A percentile compares a stretch with the other conserved stretches of the same genome.
Evolutionary conservation across 225 moss, liverwort and hornwort species (phyloP).

Genomic region (Pleurozium schreberi): DNA sequence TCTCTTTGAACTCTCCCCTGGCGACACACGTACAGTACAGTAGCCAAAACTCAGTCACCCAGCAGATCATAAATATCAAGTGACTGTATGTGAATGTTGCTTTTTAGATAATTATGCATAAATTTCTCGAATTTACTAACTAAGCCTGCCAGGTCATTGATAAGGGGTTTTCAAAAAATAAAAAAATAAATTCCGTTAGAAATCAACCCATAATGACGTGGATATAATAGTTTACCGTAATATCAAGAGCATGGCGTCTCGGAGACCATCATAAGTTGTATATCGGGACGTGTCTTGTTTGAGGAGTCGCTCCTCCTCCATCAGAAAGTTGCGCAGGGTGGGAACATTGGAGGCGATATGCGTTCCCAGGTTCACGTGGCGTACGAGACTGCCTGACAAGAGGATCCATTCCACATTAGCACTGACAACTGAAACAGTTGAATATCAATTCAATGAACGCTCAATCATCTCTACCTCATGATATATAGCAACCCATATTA

Average conservation of each 20-base stretch:
- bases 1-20: slow-evolving; percentile 72
- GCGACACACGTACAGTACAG: not conserved
- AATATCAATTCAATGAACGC: not conserved
- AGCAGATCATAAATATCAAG: not conserved
- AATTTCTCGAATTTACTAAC: not conserved
- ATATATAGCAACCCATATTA: not conserved
- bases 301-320: slow-evolving; percentile 49
- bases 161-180: not conserved
- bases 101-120: not conserved
- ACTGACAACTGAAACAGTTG: not conserved
- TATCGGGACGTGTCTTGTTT: slow-evolving; percentile 42
- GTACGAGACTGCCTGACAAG: slow-evolving; percentile 59
- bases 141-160: not conserved
- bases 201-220: not conserved
- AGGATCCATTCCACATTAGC: slow-evolving; percentile 14
- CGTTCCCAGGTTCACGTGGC: slow-evolving; percentile 73
- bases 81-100: not conserved
- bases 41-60: not conserved
- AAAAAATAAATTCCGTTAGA: not conserved
- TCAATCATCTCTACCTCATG: not conserved
- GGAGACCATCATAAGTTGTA: slow-evolving; percentile 42
- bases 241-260: slow-evolving; percentile 82
- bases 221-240: slow-evolving; percentile 23
- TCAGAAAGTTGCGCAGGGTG: slow-evolving; percentile 55
- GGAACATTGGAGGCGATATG: slow-evolving; percentile 62